Conservation (phyloP, 176 grass and related monocot species). For the Cenchrus purpureus region DNA sequence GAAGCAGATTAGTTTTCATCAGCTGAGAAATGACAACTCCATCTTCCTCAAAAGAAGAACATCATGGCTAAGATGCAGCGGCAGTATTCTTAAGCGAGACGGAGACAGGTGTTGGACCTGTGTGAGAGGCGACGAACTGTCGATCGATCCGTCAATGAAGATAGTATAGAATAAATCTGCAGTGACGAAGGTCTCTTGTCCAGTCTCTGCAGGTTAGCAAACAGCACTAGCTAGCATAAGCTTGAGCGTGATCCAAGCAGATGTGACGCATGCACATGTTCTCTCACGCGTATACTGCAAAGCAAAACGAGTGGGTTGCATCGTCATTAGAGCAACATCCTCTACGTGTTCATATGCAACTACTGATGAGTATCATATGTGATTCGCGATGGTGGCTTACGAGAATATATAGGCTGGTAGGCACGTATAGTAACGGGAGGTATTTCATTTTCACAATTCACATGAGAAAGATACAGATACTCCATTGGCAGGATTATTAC, state of each 20-base stretch:
- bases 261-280: slow-evolving; percentile 10
- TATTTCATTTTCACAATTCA: background rate
- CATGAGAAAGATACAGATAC: background rate
- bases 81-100: too few relatives aligned
- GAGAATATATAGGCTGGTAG: too few relatives aligned
- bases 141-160: background rate
- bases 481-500: background rate
- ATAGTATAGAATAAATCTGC: background rate
- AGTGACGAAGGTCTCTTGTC: background rate
- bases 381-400: background rate
- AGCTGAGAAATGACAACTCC: background rate
- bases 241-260: background rate
- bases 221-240: background rate
- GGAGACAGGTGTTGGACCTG: too few relatives aligned
- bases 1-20: background rate
- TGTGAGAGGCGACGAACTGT: too few relatives aligned
- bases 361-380: background rate
- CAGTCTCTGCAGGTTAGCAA: background rate
- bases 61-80: background rate
- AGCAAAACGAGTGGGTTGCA: background rate
- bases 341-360: background rate
- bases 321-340: background rate
- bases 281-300: background rate
- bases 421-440: background rate
- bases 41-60: background rate